Conservation (phyloP, 148 eudicot genomes). For the Silene latifolia region DNA sequence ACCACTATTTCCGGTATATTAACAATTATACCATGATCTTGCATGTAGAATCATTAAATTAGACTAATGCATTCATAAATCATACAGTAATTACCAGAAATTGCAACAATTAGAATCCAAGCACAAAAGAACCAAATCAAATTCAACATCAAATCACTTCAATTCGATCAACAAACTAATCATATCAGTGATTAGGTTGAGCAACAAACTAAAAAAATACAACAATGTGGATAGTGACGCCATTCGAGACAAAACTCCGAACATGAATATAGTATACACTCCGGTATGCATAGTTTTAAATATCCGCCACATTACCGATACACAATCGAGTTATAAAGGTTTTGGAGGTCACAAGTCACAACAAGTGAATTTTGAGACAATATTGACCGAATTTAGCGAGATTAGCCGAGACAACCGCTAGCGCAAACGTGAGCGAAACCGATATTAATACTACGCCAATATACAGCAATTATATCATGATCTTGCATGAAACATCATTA, state of each 20-base stretch:
- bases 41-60: too few species aligned
- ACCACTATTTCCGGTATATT: too few species aligned
- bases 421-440: background rate
- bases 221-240: too few species aligned
- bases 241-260: too few species aligned
- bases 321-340: background rate
- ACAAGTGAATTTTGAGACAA: too few species aligned
- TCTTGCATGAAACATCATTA: background rate
- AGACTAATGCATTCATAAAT: background rate
- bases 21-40: too few species aligned
- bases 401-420: background rate
- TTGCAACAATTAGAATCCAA: background rate
- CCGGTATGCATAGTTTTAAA: too few species aligned
- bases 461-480: background rate
- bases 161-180: background rate
- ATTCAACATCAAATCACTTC: background rate
- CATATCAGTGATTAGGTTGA: too few species aligned
- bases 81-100: background rate
- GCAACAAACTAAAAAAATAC: too few species aligned
- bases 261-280: too few species aligned
- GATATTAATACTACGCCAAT: background rate
- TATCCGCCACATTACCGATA: too few species aligned
- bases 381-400: too few species aligned
- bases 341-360: background rate
- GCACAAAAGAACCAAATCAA: background rate